Percentiles rank a stretch among this genome's conserved stretches.
Evolutionary conservation across 2,329 filamentous ascomycete species (phyloP).

Genomic region (Conoideocrella luteorostrata): DNA sequence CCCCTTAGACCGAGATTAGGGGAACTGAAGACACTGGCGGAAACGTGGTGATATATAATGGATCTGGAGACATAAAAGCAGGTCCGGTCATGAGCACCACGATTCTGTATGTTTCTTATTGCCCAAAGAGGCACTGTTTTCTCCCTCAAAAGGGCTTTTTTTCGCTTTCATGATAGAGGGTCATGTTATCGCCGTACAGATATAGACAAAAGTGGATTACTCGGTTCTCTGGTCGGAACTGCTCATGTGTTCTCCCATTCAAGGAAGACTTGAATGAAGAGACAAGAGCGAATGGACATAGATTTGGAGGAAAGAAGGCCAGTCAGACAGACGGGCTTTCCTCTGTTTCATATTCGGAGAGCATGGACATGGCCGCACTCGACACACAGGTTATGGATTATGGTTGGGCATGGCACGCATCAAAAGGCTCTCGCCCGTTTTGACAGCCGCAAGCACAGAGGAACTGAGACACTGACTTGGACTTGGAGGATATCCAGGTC

Average conservation of each 20-base stretch:
- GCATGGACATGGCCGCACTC: slow-evolving; percentile 30
- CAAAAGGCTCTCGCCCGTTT: slow-evolving; percentile 21
- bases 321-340: slow-evolving; percentile 27
- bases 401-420: slow-evolving; percentile 26
- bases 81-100: slow-evolving; percentile 24
- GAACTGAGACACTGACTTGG: slow-evolving; percentile 1
- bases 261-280: slow-evolving; percentile 20
- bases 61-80: slow-evolving; percentile 21
- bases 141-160: slow-evolving; percentile 28
- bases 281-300: slow-evolving; percentile 25
- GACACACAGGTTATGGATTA: slow-evolving; percentile 31
- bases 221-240: slow-evolving; percentile 47
- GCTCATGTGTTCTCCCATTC: slow-evolving; percentile 26
- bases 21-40: slow-evolving; percentile 31
- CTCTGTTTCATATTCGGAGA: slow-evolving; percentile 28
- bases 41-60: slow-evolving; percentile 25
- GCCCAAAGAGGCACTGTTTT: slow-evolving; percentile 29
- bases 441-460: slow-evolving; percentile 12
- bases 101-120: slow-evolving; percentile 29
- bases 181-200: slow-evolving; percentile 39
- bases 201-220: slow-evolving; percentile 64
- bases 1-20: slow-evolving; percentile 37
- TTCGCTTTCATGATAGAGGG: slow-evolving; percentile 36
- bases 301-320: slow-evolving; percentile 25
- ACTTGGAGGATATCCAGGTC: slow-evolving; percentile 1